Base-by-base conservation (phyloP, 2,329 filamentous ascomycete species). In the Aciculosporium take region DNA sequence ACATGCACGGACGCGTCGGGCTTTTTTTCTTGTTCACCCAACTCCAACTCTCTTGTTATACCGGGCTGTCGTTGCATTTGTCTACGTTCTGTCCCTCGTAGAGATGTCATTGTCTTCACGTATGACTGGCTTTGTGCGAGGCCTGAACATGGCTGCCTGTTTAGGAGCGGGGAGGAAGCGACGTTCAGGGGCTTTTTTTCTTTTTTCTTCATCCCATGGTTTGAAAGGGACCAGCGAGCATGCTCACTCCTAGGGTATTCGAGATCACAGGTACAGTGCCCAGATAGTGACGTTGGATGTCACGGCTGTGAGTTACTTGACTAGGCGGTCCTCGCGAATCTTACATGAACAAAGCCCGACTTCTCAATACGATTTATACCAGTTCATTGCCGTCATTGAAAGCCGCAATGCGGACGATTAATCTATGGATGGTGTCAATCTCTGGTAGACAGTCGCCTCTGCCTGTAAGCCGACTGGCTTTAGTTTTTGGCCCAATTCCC, bases 1-100 rank as follows among this genome's bases (percentile, higher is more conserved):
- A 36, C n/a, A 37, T 41, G 39, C 32, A 41, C 25, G 32, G 30
- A 36, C 20, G 39, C 39, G 32, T 41, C 39, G 39, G 32, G 31
- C 25, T 28, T 5, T 3, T 12, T 13, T 32, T 35, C 2, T 23
- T 13, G 3, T 35, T 7, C 13, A 4, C 7, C 12, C 20, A 17
- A 5, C 10, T 36, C 18, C 25, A 23, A 30, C 15, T 27, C 37
- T 39, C 5, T 32, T 21, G 37, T n/a, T 25, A 24, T 25, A 21
- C 8, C 13, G 8, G 18, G 18, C 27, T 33, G 29, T 18, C 15
- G 20, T 33, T 27, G 7, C 10, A 8, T 17, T 5, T 31, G 18
- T 13, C 5, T 30, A 8, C 17, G 17, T 27, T n/a, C 33, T 9
- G 37, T 27, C 28, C 12, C 30, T 32, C 28, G 27, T 29, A 12